Percentiles rank a stretch among this genome's conserved stretches.
Evolutionary conservation across 148 eudicot species (phyloP).

Genomic region (Selenicereus undatus): DNA sequence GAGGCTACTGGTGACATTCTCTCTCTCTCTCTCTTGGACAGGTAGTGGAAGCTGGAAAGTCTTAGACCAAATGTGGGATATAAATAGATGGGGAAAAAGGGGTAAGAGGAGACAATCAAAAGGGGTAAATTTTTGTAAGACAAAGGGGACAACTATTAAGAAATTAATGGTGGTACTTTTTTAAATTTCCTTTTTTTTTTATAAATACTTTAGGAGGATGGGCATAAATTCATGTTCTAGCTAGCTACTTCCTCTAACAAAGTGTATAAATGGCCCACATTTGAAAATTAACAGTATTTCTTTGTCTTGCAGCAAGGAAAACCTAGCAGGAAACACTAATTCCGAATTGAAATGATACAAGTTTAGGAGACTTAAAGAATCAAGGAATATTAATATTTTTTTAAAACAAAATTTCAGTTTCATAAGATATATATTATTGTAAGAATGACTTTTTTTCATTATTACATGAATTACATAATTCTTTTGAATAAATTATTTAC

Average conservation of each 20-base stretch:
- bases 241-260: not conserved
- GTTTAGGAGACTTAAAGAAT: no score
- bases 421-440: no score
- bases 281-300: no score
- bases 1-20: constrained; percentile 46
- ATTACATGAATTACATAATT: no score
- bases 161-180: not conserved
- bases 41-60: not conserved
- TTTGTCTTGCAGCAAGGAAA: no score
- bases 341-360: no score
- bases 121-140: not conserved
- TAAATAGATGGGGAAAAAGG: not conserved
- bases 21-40: not conserved
- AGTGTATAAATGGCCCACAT: not conserved
- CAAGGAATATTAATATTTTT: no score
- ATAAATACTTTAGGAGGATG: no score
- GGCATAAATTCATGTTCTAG: not conserved
- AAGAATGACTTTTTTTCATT: no score
- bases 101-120: not conserved
- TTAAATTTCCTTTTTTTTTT: not conserved
- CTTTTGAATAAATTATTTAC: no score
- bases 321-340: no score
- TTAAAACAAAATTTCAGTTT: no score
- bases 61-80: not conserved
- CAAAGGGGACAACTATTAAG: not conserved